Evolutionary conservation across 2,329 filamentous ascomycete species (phyloP), one percentile per base, ranked within the genome.

Genomic region (Fusarium fracticaudum): DNA sequence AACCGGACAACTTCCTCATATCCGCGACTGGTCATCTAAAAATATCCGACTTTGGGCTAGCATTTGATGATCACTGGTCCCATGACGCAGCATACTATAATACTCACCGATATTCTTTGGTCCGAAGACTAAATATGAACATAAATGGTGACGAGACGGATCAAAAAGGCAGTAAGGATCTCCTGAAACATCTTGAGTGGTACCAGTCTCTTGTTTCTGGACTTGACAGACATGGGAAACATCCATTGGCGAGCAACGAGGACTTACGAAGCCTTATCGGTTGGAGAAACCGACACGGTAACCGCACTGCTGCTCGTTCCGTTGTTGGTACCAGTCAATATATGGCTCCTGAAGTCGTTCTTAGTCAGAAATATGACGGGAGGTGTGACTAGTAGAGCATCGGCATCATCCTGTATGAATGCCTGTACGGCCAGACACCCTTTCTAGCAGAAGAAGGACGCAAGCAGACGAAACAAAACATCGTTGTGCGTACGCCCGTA

Each of bases 321-420:
- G 91, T 98, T 3, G 96, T 98, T 17, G 96, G 96, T 6, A 98
- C 96, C 6, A 98, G 95, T 80, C 96, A 98, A 80, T 98, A 98
- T 85, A 98, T 98, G 96, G 96, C 96, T 2, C 96, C 96, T 5
- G 96, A 98, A 84, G 94, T 98, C 24, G 92, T 98, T 66, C 87
- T 89, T 74, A 94, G 95, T 35, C 89, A 94, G 55, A 85, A 88
- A 43, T 98, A 98, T 81, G 96, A 98, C 83, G 96, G 94, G 37
- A 89, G 96, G 79, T 98, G 96, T 83, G 96, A 98, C 83, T 98
- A 90, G 94, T 98, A 94, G 96, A 98, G 95, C 83, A 90, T 98
- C 76, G 96, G 95, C 60, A 91, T 98, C 79, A 98, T 98, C 79
- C 84, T 98, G 64, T 98, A 94, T 79, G 96, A 98, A 87, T 98